These are phyloP conservation scores for Teunomyces barrocoloradensis DNA, from an alignment of 805 yeast genomes.

Conservation along the genomic window DNA sequence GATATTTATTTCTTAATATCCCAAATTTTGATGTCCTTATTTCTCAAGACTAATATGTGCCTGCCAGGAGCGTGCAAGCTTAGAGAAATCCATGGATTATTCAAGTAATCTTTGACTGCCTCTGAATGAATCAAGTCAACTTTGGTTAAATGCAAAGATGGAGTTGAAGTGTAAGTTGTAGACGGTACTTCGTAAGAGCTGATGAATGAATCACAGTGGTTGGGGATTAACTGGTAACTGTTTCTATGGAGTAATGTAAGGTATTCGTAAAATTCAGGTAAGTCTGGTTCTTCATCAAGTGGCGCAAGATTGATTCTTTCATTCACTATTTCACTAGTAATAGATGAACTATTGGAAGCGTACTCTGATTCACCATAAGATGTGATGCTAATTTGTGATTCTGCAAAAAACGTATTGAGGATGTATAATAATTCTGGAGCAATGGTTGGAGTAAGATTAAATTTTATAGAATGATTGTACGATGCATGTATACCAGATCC, in stretches of 20 bases:
- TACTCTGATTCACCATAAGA: background rate
- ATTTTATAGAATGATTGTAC: constrained; percentile 8
- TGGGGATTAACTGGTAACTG: constrained; percentile 13
- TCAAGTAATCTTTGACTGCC: background rate
- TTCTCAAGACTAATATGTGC: constrained; percentile 1
- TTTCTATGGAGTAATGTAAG: constrained; percentile 15
- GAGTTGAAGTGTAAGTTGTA: background rate
- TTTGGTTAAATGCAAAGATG: background rate
- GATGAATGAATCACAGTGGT: constrained; percentile 5
- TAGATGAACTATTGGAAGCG: background rate
- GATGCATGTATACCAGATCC: constrained; percentile 15
- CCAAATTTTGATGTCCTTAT: constrained; percentile 1
- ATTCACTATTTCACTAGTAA: background rate
- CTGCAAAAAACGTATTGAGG: constrained; percentile 4
- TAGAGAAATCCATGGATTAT: background rate
- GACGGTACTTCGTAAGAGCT: constrained; percentile 8
- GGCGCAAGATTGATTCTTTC: background rate
- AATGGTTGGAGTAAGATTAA: constrained; percentile 1
- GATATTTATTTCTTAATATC: background rate
- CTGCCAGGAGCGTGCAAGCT: background rate
- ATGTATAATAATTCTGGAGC: constrained; percentile 5
- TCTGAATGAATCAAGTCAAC: constrained; percentile 2
- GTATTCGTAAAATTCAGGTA: constrained; percentile 17
- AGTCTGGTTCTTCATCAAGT: constrained; percentile 6
- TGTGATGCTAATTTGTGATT: constrained; percentile 1